A percentile compares a stretch with the other conserved stretches of the same genome.
Evolutionary conservation across 345 rosid species (phyloP).

Genomic region (Viola odorata): DNA sequence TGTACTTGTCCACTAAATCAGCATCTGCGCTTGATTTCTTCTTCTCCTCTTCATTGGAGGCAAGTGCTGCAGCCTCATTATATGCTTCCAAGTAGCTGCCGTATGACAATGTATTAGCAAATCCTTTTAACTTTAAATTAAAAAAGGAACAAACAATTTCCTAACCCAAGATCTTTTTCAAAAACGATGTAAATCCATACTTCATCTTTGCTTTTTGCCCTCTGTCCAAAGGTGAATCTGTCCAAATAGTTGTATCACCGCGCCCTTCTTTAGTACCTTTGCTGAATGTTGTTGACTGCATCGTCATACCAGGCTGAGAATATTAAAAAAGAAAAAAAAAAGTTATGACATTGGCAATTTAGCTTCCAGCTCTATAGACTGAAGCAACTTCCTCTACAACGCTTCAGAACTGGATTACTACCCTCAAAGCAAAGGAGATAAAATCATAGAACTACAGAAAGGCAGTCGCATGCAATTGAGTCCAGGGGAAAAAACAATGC

Average conservation of each 20-base stretch:
- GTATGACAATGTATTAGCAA: constrained; percentile 8
- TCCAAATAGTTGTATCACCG: constrained; percentile 86
- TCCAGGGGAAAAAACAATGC: no score
- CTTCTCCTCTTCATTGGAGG: constrained; percentile 60
- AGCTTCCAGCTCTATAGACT: neutral
- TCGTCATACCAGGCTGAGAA: constrained; percentile 65
- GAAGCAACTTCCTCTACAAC: neutral
- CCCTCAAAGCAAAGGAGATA: neutral
- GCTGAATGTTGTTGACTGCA: constrained; percentile 69
- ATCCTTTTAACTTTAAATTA: neutral
- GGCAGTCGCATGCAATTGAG: no score
- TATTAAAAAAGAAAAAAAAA: constrained; percentile 10
- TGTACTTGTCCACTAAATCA: constrained; percentile 82
- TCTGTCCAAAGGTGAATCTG: constrained; percentile 80
- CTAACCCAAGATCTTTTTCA: neutral
- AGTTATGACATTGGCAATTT: constrained; percentile 3
- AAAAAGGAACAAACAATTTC: neutral
- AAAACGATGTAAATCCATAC: constrained; percentile 26
- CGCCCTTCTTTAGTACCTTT: constrained; percentile 67
- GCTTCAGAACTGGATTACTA: neutral
- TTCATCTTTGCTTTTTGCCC: constrained; percentile 85
- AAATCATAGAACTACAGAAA: no score
- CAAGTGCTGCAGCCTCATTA: constrained; percentile 71
- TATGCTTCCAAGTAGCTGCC: constrained; percentile 84
- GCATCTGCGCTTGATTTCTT: constrained; percentile 49